Evolutionary conservation across 2,329 filamentous ascomycete species (phyloP).

Genomic region (Fusarium oxysporum): DNA sequence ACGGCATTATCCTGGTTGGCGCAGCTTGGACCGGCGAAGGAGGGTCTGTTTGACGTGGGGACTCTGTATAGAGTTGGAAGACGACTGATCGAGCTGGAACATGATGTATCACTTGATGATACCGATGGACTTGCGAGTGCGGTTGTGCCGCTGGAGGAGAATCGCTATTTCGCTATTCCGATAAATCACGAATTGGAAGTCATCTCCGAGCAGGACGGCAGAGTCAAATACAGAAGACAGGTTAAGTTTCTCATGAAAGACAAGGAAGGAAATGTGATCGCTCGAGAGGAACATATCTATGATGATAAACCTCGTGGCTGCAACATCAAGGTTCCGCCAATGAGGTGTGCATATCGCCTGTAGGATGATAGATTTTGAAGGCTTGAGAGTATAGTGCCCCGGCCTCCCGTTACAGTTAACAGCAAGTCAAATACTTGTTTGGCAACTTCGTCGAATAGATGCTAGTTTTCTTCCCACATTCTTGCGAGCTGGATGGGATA

Average conservation of each 20-base stretch:
- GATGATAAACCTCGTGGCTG: constrained; percentile 7
- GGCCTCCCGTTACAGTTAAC: no score
- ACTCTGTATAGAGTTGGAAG: constrained; percentile 19
- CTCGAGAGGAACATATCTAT: background rate
- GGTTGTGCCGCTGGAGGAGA: background rate
- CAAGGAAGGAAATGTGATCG: background rate
- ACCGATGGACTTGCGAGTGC: fast-evolving
- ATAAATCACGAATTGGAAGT: constrained; percentile 18
- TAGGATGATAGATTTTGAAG: background rate
- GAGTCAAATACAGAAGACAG: background rate
- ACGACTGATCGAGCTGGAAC: constrained; percentile 4
- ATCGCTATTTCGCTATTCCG: background rate
- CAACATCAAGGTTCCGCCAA: background rate
- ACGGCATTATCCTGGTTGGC: background rate
- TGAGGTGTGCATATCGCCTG: constrained; percentile 3
- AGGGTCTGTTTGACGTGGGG: constrained; percentile 15
- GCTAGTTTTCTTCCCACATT: no score
- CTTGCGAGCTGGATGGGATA: no score
- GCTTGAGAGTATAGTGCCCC: no score
- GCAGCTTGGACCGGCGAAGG: constrained; percentile 3
- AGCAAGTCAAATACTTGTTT: no score
- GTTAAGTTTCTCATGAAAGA: background rate
- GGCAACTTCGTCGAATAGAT: no score
- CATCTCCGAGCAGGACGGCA: background rate
- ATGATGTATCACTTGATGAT: background rate